Conservation (phyloP, 1,284 basidiomycete species). For the Austroboletus niveus region DNA sequence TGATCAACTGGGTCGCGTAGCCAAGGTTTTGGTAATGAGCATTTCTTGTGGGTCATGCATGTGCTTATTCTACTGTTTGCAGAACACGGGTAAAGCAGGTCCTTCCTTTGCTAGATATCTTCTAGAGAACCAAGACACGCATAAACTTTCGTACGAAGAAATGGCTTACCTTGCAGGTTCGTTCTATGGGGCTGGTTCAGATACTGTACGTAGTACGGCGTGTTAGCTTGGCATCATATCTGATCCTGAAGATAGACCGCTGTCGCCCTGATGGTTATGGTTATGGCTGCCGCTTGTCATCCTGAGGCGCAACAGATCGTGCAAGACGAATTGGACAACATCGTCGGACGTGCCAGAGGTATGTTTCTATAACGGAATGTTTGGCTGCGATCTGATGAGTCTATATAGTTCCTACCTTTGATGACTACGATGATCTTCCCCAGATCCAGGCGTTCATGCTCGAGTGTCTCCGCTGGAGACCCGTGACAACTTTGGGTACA, state of each 20-base stretch:
- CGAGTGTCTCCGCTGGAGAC: slow-evolving; percentile 48
- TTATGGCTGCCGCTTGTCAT: slow-evolving; percentile 51
- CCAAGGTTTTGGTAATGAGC: slow-evolving; percentile 33
- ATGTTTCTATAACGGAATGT: background rate
- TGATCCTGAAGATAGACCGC: slow-evolving; percentile 33
- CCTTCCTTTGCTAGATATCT: slow-evolving; percentile 32
- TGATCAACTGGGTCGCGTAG: slow-evolving; percentile 36
- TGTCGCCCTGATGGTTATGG: slow-evolving; percentile 41
- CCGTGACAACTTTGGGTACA: slow-evolving; percentile 35
- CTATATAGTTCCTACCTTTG: slow-evolving; percentile 38
- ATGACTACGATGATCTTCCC: slow-evolving; percentile 37
- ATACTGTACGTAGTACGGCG: slow-evolving; percentile 34
- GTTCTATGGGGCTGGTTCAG: slow-evolving; percentile 44
- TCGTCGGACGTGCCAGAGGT: slow-evolving; percentile 42
- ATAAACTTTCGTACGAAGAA: slow-evolving; percentile 30
- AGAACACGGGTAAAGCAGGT: slow-evolving; percentile 22
- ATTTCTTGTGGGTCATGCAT: too few relatives aligned
- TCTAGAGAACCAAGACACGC: slow-evolving; percentile 29
- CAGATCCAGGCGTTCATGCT: slow-evolving; percentile 43
- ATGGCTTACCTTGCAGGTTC: slow-evolving; percentile 43
- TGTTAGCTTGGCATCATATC: background rate
- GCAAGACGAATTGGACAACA: slow-evolving; percentile 45
- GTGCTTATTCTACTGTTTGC: background rate
- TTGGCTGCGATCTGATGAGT: background rate
- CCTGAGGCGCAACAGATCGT: slow-evolving; percentile 41